Percentiles rank a stretch among this genome's conserved stretches.
Conservation (phyloP, 2,329 filamentous ascomycete genomes). For the Eutypella sp. region DNA sequence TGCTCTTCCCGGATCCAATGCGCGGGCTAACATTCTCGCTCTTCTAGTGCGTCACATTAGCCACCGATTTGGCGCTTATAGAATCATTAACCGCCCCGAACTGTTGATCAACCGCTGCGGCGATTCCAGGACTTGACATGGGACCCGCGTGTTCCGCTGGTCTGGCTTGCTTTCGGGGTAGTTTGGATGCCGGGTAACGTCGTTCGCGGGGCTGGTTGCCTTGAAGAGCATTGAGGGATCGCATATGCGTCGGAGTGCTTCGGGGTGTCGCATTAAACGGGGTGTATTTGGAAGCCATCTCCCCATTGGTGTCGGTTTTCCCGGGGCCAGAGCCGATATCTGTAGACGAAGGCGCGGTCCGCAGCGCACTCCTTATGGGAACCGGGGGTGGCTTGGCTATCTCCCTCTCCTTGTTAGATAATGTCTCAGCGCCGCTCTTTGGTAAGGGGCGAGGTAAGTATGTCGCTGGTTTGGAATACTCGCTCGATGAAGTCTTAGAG, state of each 20-base stretch:
- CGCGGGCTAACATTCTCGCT: conserved; percentile 22
- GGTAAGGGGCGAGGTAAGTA: neutral
- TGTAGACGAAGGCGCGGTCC: conserved; percentile 9
- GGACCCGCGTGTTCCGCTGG: conserved; percentile 4
- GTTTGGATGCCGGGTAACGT: conserved; percentile 10
- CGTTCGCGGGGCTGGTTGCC: conserved; percentile 7
- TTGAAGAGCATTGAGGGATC: conserved; percentile 12
- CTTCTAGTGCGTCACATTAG: conserved; percentile 3
- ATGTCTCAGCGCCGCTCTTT: neutral
- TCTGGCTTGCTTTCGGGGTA: conserved; percentile 10
- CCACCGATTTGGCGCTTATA: conserved; percentile 8
- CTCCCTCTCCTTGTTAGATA: conserved; percentile 10
- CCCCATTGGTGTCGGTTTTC: neutral
- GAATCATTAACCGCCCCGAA: conserved; percentile 7
- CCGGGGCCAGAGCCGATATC: conserved; percentile 5
- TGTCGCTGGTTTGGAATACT: conserved; percentile 3
- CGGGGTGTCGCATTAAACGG: conserved; percentile 2
- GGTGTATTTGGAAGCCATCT: conserved; percentile 2
- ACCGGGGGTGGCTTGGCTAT: conserved; percentile 4
- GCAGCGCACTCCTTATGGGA: conserved; percentile 6
- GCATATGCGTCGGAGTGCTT: conserved; percentile 11
- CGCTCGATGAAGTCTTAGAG: conserved; percentile 3
- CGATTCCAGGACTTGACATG: conserved; percentile 11
- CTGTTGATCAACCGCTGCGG: conserved; percentile 11
- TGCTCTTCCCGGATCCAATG: conserved; percentile 7